Evolutionary conservation across 2,329 filamentous ascomycete species (phyloP).

Genomic region (Botrytis galanthina): DNA sequence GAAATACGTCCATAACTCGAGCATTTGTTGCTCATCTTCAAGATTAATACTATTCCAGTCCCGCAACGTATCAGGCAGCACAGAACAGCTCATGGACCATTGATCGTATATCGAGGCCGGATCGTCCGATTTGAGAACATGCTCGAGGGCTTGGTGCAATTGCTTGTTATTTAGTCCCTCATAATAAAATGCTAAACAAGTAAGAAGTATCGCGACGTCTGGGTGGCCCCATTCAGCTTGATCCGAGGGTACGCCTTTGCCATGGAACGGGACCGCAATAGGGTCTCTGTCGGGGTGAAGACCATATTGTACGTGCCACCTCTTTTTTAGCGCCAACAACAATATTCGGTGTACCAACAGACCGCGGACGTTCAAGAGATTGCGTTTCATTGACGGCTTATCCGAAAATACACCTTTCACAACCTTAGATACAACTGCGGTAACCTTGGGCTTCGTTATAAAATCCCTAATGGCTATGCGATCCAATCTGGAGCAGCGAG

Average conservation of each 20-base stretch:
- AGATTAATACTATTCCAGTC: constrained; percentile 59
- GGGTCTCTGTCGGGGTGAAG: constrained; percentile 54
- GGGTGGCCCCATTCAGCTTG: constrained; percentile 68
- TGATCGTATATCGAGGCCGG: constrained; percentile 53
- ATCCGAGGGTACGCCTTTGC: constrained; percentile 62
- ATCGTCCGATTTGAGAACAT: constrained; percentile 55
- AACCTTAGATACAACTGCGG: constrained; percentile 27
- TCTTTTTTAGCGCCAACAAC: constrained; percentile 46
- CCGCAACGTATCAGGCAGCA: constrained; percentile 47
- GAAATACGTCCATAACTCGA: constrained; percentile 50
- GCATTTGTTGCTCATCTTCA: constrained; percentile 53
- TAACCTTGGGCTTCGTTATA: constrained; percentile 35
- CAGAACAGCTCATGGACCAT: constrained; percentile 43
- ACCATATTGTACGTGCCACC: constrained; percentile 62
- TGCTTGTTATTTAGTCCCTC: constrained; percentile 51
- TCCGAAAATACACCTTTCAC: constrained; percentile 39
- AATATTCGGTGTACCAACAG: constrained; percentile 60
- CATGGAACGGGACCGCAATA: constrained; percentile 65
- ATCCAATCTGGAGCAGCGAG: constrained; percentile 20
- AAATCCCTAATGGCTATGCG: constrained; percentile 35
- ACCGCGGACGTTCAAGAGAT: constrained; percentile 59
- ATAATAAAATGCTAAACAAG: constrained; percentile 67
- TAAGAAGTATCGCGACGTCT: constrained; percentile 63
- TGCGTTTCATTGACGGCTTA: constrained; percentile 36
- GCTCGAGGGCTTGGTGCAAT: constrained; percentile 48